Evolutionary conservation across 176 grass and related monocot genomes (phyloP), one percentile per base, ranked within the genome.

Genomic region (Rhipidocladum racemiflorum): DNA sequence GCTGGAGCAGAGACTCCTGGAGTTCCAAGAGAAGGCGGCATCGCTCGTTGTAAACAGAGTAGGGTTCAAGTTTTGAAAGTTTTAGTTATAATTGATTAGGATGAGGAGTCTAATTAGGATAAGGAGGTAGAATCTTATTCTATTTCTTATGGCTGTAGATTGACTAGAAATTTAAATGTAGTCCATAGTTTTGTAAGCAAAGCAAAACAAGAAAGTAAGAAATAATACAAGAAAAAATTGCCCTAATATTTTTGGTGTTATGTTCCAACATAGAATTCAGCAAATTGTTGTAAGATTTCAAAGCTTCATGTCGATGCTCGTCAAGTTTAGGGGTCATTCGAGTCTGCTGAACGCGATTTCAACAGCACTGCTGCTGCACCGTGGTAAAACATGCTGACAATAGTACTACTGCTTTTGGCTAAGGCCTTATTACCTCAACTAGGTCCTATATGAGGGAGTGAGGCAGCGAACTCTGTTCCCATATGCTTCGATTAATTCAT

Each of bases 321-420:
- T 32, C 63, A 51, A 81, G 65, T 48, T 3, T 87, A 87, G 70
- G 48, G 77, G 21, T 29, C 71, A 28, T 42, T 61, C 7, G 11
- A 12, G 2, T 65, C 57, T 29, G 27, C 9, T 30, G 68, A 84
- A 73, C 9, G 38, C 2, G 56, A 70, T 71, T 87, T 92, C 16
- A 8, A 32, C 23, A 43, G 9, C 34, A 62, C 46, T 16, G 81
- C 67, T 76, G 18, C 75, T 72, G 62, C 82, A 5, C 86, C 70
- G 5, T 92, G 90, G 90, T 59, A 39, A 84, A 84, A 59, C 35
- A 57, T 42, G 73, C 12, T 42, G 3, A 60, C 73, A 76, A 56
- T 42, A 0, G 40, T 76, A 42, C 35, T 76, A 42, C 35, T 27
- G 73, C 73, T 32, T 38, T n/a, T 27, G 20, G 14, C 0, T 48